phyloP scores from a whole-genome alignment of 495 filamentous ascomycete genomes.

The Elaphomyces granulatus region DNA sequence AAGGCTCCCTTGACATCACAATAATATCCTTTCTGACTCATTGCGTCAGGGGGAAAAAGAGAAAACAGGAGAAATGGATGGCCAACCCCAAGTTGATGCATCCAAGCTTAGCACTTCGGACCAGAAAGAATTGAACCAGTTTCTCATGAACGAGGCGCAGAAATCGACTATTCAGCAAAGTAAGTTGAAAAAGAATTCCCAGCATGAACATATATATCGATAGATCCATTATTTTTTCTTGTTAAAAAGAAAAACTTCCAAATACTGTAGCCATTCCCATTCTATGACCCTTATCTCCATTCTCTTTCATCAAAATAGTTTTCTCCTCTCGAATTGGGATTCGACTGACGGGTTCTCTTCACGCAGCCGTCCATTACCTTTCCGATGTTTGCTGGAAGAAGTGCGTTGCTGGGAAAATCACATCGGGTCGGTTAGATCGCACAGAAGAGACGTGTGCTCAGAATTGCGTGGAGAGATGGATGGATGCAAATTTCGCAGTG shows the following conservation, averaged over 20 bases:
- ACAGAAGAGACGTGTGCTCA: conserved; percentile 65
- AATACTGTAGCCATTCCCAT: no score
- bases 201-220: background rate
- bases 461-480: conserved; percentile 87
- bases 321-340: no score
- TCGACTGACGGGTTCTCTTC: no score
- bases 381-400: conserved; percentile 89
- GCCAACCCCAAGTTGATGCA: conserved; percentile 37
- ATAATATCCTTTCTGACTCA: conserved; percentile 1
- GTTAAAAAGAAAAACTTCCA: no score
- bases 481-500: conserved; percentile 72
- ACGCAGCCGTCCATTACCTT: conserved; percentile 59
- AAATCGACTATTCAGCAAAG: conserved; percentile 67
- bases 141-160: conserved; percentile 66
- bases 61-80: conserved; percentile 22
- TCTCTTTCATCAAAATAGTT: no score
- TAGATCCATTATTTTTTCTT: no score
- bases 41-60: no score
- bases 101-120: conserved; percentile 64
- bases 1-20: background rate
- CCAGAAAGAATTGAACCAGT: conserved; percentile 73
- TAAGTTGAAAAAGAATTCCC: conserved; percentile 24
- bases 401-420: conserved; percentile 59
- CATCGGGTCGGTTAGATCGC: conserved; percentile 50
- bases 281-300: no score